Conservation (phyloP, 164 flowering plant species). For the Magnolia changhungtana region DNA sequence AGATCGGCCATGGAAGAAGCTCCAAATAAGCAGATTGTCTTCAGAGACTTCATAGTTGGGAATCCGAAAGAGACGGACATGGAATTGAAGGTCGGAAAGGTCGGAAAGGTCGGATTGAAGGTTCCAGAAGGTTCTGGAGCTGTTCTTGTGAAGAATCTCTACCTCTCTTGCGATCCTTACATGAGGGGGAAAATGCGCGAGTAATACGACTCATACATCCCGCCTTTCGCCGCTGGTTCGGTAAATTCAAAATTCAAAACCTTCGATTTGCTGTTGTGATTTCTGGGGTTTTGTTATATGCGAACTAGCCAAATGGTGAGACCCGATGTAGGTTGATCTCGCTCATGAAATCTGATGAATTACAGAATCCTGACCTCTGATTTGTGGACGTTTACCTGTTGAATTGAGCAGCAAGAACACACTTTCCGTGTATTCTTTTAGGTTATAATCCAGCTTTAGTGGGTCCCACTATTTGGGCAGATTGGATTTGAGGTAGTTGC, state of each 20-base stretch:
- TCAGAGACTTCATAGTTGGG: conserved; percentile 27
- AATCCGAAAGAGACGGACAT: conserved; percentile 35
- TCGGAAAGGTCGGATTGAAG: conserved; percentile 20
- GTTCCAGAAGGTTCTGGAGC: conserved; percentile 23
- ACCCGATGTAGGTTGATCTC: no score
- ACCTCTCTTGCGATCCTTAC: conserved; percentile 39
- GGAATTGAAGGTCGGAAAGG: conserved; percentile 29
- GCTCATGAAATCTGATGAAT: no score
- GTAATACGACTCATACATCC: conserved; percentile 24
- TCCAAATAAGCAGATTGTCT: conserved; percentile 36
- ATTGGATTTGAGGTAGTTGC: no score
- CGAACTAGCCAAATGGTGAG: no score
- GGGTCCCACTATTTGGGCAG: no score
- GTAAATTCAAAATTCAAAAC: conserved; percentile 7
- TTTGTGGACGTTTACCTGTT: no score
- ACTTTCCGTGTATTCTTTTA: no score
- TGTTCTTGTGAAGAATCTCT: conserved; percentile 35
- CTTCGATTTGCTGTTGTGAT: neutral
- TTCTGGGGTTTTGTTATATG: neutral
- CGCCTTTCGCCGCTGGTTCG: conserved; percentile 32
- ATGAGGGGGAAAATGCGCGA: conserved; percentile 39
- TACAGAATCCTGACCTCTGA: no score
- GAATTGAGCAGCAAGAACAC: no score
- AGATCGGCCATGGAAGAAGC: conserved; percentile 3
- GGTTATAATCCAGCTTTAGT: no score